phyloP scores from a whole-genome alignment of 2,329 filamentous ascomycete genomes.

The Pseudogymnoascus sp. region DNA sequence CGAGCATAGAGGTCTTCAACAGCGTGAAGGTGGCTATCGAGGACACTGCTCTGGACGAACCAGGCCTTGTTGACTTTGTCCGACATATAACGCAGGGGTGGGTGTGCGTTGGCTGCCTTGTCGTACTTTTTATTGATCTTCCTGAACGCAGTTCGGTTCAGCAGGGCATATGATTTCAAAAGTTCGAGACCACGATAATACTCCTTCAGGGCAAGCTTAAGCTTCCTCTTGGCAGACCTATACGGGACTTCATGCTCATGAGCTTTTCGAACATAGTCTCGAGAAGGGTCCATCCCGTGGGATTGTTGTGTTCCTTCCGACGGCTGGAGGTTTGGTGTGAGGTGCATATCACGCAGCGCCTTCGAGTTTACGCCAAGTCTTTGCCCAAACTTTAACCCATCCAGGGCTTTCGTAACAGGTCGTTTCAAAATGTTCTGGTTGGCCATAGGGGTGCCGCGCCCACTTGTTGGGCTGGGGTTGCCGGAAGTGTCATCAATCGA shows the following conservation, averaged over 20 bases:
- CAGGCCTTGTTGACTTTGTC: slow-evolving; percentile 86
- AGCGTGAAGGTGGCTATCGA: slow-evolving; percentile 71
- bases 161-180: slow-evolving; percentile 80
- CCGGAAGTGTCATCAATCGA: neutral
- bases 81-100: slow-evolving; percentile 73
- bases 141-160: slow-evolving; percentile 88
- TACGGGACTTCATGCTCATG: slow-evolving; percentile 65
- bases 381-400: slow-evolving; percentile 16
- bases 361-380: slow-evolving; percentile 52
- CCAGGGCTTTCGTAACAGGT: slow-evolving; percentile 21
- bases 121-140: slow-evolving; percentile 99
- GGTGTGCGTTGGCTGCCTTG: slow-evolving; percentile 75
- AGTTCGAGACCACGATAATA: slow-evolving; percentile 89
- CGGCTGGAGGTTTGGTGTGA: slow-evolving; percentile 28
- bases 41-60: slow-evolving; percentile 82
- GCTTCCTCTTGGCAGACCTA: slow-evolving; percentile 78
- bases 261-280: slow-evolving; percentile 43
- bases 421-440: slow-evolving; percentile 13
- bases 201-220: slow-evolving; percentile 86
- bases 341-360: slow-evolving; percentile 46
- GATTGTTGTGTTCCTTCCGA: slow-evolving; percentile 33
- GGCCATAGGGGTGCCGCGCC: slow-evolving; percentile 15
- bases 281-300: slow-evolving; percentile 25
- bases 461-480: neutral
- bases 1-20: slow-evolving; percentile 89